These are phyloP conservation scores for Penicillium samsonianum DNA, from an alignment of 495 filamentous ascomycete genomes.

Conservation along the genomic window DNA sequence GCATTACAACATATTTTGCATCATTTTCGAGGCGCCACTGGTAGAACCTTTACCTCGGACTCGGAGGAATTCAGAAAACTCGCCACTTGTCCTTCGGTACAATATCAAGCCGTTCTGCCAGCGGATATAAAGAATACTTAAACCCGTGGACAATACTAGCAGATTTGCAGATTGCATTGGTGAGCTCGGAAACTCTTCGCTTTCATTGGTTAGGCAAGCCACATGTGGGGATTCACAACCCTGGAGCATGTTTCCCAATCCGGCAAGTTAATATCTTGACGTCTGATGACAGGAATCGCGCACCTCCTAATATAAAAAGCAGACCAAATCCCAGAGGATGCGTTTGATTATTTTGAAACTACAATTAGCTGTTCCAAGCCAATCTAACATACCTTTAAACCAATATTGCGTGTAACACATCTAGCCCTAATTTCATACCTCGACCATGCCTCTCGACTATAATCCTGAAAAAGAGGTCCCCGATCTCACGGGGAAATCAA, in stretches of 20 bases:
- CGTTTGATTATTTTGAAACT: no score
- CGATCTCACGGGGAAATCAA: slow-evolving; percentile 51
- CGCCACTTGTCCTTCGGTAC: neutral
- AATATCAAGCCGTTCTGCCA: neutral
- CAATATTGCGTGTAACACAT: neutral
- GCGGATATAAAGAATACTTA: neutral
- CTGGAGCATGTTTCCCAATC: neutral
- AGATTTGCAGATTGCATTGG: neutral
- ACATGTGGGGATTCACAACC: neutral
- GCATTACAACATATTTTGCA: slow-evolving; percentile 1
- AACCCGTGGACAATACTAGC: neutral
- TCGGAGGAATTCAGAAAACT: neutral
- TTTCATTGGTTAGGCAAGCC: neutral
- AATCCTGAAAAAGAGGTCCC: slow-evolving; percentile 50
- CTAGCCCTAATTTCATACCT: neutral
- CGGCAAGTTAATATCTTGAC: slow-evolving; percentile 4
- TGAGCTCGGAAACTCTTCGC: neutral
- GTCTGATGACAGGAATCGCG: neutral
- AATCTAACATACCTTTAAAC: neutral
- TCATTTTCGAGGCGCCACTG: no score
- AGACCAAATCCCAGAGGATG: no score
- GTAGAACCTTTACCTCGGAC: neutral
- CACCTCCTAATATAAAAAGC: neutral
- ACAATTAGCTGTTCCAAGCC: neutral
- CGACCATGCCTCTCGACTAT: neutral